Base-by-base conservation (phyloP, 805 yeast genomes). In the Sugiyamaella lignohabitans region DNA sequence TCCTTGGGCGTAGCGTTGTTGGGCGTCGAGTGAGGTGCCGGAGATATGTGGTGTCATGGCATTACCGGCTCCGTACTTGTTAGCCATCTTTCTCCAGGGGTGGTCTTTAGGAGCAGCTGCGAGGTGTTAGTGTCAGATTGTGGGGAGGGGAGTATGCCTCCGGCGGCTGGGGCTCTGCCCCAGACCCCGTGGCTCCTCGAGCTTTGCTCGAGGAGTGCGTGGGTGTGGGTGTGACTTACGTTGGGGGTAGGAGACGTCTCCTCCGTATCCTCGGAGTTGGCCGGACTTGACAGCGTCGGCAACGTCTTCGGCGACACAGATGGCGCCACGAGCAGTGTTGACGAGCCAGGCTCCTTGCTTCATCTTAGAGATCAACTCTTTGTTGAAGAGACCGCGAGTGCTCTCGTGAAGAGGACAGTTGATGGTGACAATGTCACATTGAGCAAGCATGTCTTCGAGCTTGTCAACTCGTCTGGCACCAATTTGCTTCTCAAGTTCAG, bases 21-120 rank as follows among this genome's bases (percentile, higher is more conserved):
- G 93, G 32, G 94, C 91, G 63, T 84, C 91, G 55, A 84, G 69
- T 36, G 87, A 79, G 21, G 91, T 80, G 52, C 94, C 93, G 45
- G 86, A 79, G 56, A 80, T 77, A 61, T 84, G 93, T 16, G 89
- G 88, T 42, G 87, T 82, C 91, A 84, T 83, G 46, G 89, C 91
- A 58, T 85, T 84, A 55, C 91, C 91, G 30, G 78, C 85, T 49
- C 82, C 83, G 55, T 72, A 75, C 59, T 75, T 69, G 75, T 82
- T 82, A 42, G 68, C 60, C 80, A 83, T 75, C 5, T 70, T 47
- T 71, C 87, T 74, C 93, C 93, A 84, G 54, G 88, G 88, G 60
- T 83, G 88, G 62, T 74, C 74, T 46, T 70, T 68, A 54, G 88
- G 87, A 23, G 91, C 85, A 38, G 94, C n/a, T n/a, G n/a, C n/a